Conservation (phyloP, 352 stramenopile genomes). For the Phytophthora podocarpi region DNA sequence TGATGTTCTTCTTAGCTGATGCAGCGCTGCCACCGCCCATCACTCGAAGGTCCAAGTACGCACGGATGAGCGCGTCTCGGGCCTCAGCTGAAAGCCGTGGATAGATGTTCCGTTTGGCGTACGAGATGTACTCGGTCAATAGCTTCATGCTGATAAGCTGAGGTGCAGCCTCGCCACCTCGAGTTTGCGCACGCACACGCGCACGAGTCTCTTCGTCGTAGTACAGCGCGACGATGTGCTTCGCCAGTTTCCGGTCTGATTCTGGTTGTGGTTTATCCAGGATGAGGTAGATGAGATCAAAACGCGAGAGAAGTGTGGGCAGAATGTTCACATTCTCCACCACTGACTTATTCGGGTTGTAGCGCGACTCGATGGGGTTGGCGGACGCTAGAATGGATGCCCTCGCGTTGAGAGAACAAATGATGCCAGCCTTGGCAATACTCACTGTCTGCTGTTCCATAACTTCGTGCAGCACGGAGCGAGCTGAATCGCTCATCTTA, state of each 20-base stretch:
- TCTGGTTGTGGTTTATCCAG: conserved; percentile 96
- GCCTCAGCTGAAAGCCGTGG: conserved; percentile 92
- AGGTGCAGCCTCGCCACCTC: conserved; percentile 32
- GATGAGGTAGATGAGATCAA: conserved; percentile 99
- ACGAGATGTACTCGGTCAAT: conserved; percentile 96
- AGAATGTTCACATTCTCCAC: conserved; percentile 99
- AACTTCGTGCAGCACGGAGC: conserved; percentile 98
- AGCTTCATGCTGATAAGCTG: conserved; percentile 84
- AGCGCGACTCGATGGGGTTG: conserved; percentile 98
- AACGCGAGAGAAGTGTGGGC: conserved; percentile 97
- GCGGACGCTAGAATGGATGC: conserved; percentile 98
- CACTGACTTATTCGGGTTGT: conserved; percentile 98
- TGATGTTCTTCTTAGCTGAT: conserved; percentile 95
- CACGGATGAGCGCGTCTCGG: conserved; percentile 88
- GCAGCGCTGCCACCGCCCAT: conserved; percentile 66
- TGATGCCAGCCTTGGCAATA: conserved; percentile 98
- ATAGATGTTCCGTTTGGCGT: conserved; percentile 93
- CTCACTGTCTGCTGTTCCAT: conserved; percentile 99
- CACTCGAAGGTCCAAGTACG: conserved; percentile 93
- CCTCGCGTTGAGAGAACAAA: conserved; percentile 97
- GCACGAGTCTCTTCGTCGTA: conserved; percentile 85
- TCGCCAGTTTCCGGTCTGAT: conserved; percentile 94
- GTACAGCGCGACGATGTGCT: conserved; percentile 98
- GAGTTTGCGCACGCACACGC: conserved; percentile 42
- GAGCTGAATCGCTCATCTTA: conserved; percentile 98